Evolutionary conservation across 305 asterid genomes (phyloP).

Genomic region (Fraxinus dipetala): DNA sequence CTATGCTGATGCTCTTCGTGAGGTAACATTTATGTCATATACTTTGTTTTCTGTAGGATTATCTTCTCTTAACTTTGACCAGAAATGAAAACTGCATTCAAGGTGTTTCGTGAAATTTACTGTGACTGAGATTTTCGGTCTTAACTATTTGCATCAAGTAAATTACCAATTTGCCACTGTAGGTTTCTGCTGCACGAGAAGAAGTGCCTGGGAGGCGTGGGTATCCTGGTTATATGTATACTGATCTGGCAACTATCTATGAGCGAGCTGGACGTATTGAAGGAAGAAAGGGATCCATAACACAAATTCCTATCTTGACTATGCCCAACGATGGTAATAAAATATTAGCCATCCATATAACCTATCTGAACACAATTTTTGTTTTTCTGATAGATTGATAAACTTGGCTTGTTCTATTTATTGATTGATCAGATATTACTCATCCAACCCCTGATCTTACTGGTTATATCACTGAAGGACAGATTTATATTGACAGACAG

Average conservation of each 20-base stretch:
- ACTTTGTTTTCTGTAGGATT: neutral
- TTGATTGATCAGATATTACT: slow-evolving; percentile 72
- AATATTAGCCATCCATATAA: neutral
- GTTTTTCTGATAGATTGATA: slow-evolving; percentile 2
- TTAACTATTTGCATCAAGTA: neutral
- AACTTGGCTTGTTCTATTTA: slow-evolving; percentile 18
- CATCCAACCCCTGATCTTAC: slow-evolving; percentile 99
- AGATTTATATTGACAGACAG: slow-evolving; percentile 94
- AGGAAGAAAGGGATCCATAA: slow-evolving; percentile 86
- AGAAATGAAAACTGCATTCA: neutral
- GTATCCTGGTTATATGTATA: slow-evolving; percentile 78
- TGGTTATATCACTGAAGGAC: slow-evolving; percentile 98
- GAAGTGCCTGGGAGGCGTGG: slow-evolving; percentile 56
- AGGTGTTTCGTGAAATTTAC: neutral
- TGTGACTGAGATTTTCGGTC: neutral
- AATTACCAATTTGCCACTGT: slow-evolving; percentile 22
- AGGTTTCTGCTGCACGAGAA: slow-evolving; percentile 99
- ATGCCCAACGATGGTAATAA: slow-evolving; percentile 89
- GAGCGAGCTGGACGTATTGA: slow-evolving; percentile 95
- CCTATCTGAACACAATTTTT: slow-evolving; percentile 3
- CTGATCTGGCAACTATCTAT: slow-evolving; percentile 87
- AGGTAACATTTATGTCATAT: slow-evolving; percentile 25
- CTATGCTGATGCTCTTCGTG: neutral
- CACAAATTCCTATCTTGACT: slow-evolving; percentile 46
- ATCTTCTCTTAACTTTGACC: neutral